Conservation (phyloP, 2,329 filamentous ascomycete species). For the Botryotinia calthae region DNA sequence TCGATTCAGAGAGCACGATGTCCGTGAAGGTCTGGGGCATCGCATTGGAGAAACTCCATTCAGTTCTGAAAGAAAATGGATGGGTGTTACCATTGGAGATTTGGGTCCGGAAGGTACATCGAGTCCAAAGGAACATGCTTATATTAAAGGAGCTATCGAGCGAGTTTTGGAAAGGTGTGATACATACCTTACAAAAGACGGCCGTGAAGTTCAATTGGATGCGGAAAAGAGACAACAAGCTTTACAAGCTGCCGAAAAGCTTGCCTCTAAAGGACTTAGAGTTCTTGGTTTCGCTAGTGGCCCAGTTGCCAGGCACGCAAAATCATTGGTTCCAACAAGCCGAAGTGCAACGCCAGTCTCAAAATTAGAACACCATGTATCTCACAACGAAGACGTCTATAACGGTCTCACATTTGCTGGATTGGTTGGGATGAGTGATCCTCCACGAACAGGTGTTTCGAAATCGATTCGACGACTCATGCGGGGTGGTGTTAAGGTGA, state of each 20-base stretch:
- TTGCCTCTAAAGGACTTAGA: slow-evolving; percentile 85
- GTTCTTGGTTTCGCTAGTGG: slow-evolving; percentile 95
- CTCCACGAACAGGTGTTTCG: slow-evolving; percentile 84
- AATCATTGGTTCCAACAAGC: slow-evolving; percentile 39
- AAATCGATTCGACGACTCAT: slow-evolving; percentile 86
- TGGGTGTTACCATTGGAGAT: slow-evolving; percentile 83
- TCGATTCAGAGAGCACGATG: slow-evolving; percentile 85
- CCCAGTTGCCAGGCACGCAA: slow-evolving; percentile 52
- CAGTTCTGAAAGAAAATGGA: slow-evolving; percentile 97
- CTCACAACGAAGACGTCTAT: slow-evolving; percentile 71
- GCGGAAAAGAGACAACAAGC: slow-evolving; percentile 71
- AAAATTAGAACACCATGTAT: slow-evolving; percentile 32
- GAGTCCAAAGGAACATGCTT: slow-evolving; percentile 68
- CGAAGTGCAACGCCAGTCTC: slow-evolving; percentile 53
- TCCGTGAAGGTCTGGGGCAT: slow-evolving; percentile 79
- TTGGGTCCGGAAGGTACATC: slow-evolving; percentile 34
- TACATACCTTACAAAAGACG: slow-evolving; percentile 83
- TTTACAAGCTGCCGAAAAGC: slow-evolving; percentile 72
- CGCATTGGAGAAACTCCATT: slow-evolving; percentile 87
- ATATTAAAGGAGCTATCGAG: slow-evolving; percentile 94
- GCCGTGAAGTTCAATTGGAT: slow-evolving; percentile 82
- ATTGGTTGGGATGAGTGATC: slow-evolving; percentile 95
- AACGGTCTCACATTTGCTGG: slow-evolving; percentile 85
- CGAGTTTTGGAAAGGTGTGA: slow-evolving; percentile 83
- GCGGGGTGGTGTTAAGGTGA: slow-evolving; percentile 91